Evolutionary conservation across 305 asterid species (phyloP), one percentile per base, ranked within the genome.

Genomic region (Rubia tinctorum): DNA sequence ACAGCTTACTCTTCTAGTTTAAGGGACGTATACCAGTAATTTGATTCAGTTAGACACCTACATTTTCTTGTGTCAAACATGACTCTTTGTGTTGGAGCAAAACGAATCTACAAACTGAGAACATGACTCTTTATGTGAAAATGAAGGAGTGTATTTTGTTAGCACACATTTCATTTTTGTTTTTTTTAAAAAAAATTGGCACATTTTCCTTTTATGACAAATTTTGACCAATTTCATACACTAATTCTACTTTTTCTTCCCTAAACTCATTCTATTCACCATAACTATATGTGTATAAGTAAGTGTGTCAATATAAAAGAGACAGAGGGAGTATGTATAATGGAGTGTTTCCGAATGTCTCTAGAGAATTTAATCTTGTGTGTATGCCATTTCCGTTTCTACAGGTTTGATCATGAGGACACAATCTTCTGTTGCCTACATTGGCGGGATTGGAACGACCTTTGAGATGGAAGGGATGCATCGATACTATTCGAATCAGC

Each of bases 371-470:
- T 60, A 1, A 60, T 60, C 8, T 69, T 69, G 27, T 9, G 6
- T 69, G 47, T 10, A 25, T 69, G 59, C 7, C 42, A 22, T 68
- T 68, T 69, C 20, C 43, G 11, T 34, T 43, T 17, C 23, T 82
- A 80, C 77, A 74, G 73, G 76, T 84, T 75, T 72, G 17, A 78
- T 63, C 53, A 76, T 82, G 79, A 82, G 78, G 27, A 40, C 51
- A n/a, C 51, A 66, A 40, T 25, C 77, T 82, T 53, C 77, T 68
- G 78, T 82, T 65, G 66, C 82, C 71, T 59, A 72, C 51, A 71
- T 65, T 72, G 80, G 44, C 45, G 66, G 56, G 37, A 69, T 64
- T 56, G 77, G 51, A 71, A 73, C 70, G 37, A 18, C 76, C 60
- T 37, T 74, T 53, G 81, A 18, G 71, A 62, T 40, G 79, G 77